Conservation (phyloP, 2,329 filamentous ascomycete species). For the Nigrospora oryzae region DNA sequence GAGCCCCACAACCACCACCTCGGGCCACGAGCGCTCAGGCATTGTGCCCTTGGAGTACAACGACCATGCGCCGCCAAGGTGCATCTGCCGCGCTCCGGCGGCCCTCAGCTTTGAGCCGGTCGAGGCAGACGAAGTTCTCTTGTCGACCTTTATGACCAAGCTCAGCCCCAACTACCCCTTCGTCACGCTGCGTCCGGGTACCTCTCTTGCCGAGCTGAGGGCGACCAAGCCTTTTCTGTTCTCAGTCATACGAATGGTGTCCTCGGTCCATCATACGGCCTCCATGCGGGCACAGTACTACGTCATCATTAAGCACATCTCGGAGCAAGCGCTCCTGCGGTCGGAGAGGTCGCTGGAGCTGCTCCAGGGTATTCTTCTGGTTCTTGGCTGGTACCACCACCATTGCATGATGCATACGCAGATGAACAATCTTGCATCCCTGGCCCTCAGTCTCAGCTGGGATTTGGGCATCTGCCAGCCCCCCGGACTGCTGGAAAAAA, state of each 20-base stretch:
- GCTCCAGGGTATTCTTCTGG: slow-evolving; percentile 37
- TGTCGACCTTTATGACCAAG: slow-evolving; percentile 33
- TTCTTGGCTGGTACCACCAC: slow-evolving; percentile 44
- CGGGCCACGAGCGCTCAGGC: slow-evolving; percentile 4
- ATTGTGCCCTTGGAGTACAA: slow-evolving; percentile 34
- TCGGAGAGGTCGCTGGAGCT: slow-evolving; percentile 42
- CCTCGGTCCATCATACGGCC: slow-evolving; percentile 34
- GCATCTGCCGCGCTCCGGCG: slow-evolving; percentile 35
- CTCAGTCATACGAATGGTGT: slow-evolving; percentile 39
- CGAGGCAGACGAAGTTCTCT: slow-evolving; percentile 35
- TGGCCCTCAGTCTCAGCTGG: slow-evolving; percentile 36
- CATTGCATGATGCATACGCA: slow-evolving; percentile 46
- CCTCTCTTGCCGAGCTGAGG: slow-evolving; percentile 26
- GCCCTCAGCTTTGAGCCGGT: slow-evolving; percentile 29
- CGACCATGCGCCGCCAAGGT: slow-evolving; percentile 33
- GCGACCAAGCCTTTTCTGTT: slow-evolving; percentile 37
- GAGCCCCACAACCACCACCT: not conserved
- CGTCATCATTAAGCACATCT: slow-evolving; percentile 33
- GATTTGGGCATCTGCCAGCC: slow-evolving; percentile 37
- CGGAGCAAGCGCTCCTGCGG: slow-evolving; percentile 39
- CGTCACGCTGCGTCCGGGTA: slow-evolving; percentile 29
- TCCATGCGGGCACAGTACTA: slow-evolving; percentile 44
- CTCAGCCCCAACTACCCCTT: slow-evolving; percentile 38
- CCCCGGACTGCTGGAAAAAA: slow-evolving; percentile 31
- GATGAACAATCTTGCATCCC: slow-evolving; percentile 38